Evolutionary conservation across 2,329 filamentous ascomycete species (phyloP).

Genomic region (Neocatenulostroma microsporum): DNA sequence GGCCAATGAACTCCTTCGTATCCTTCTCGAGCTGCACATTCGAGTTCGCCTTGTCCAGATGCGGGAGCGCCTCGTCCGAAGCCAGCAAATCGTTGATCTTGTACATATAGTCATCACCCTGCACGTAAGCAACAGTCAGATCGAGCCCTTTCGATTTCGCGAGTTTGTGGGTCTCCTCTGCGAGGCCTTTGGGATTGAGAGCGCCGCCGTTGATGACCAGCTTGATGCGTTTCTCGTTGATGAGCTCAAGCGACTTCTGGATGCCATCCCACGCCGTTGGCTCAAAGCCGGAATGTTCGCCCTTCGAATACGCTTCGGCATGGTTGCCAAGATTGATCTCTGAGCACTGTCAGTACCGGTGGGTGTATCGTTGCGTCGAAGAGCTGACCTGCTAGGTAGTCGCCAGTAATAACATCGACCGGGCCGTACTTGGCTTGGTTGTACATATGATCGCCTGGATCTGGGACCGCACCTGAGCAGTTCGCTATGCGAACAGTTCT

Average conservation of each 20-base stretch:
- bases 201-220: conserved; percentile 51
- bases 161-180: conserved; percentile 37
- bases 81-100: conserved; percentile 15
- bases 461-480: conserved; percentile 19
- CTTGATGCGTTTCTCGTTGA: conserved; percentile 44
- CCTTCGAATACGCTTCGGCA: conserved; percentile 18
- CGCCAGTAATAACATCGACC: conserved; percentile 48
- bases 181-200: conserved; percentile 47
- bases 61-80: conserved; percentile 13
- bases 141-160: conserved; percentile 25
- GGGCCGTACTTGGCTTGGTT: conserved; percentile 22
- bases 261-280: conserved; percentile 45
- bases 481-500: conserved; percentile 10
- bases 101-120: conserved; percentile 31
- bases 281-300: conserved; percentile 18
- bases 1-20: conserved; percentile 15
- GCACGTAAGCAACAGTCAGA: conserved; percentile 40
- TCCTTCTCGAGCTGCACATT: conserved; percentile 18
- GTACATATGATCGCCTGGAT: conserved; percentile 22
- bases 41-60: conserved; percentile 18
- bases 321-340: conserved; percentile 23
- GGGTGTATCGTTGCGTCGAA: no score
- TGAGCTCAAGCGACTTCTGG: conserved; percentile 38
- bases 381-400: conserved; percentile 41
- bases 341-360: conserved; percentile 3